Base-by-base conservation (phyloP, 164 flowering plant species). In the Vitis rotundifolia region DNA sequence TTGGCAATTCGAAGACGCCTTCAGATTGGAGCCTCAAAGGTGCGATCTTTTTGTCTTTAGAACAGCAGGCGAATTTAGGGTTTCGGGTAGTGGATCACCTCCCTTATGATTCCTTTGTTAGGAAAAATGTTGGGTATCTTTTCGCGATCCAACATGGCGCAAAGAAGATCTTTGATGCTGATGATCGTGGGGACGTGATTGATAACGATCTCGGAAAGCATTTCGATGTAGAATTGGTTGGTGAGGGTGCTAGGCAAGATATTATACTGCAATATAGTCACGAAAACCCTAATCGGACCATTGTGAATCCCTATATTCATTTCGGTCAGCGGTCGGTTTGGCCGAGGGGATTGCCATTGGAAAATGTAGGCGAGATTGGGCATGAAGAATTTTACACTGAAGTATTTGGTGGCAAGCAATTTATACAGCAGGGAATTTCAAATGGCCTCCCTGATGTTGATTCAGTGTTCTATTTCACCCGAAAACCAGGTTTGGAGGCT, bases 71-170 rank as follows among this genome's bases (percentile, higher is more conserved):
- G 4, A 82, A 71, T 37, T 78, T 96, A 68, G 92, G 93, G 44
- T 96, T 86, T 75, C 85, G 97, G 11, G 84, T 93, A 53, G 68
- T 86, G 50, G 94, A 89, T 75, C 85, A 80, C 63, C 77, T 96
- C 48, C 99, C 99, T 47, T 93, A 87, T 64, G 88, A 89, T 86
- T 96, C 99, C 3, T 88, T 79, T 73, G 84, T 96, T 67, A 84
- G 99, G 76, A 96, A 96, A 73, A 83, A 65, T 59, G 89, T 89
- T 63, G 99, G 99, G 26, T 96, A 93, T 70, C 82, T 96, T 71
- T 96, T 87, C 69, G 99, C 99, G 8, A 91, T 96, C 61, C 99
- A 96, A 62, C 98, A 96, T 59, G 99, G 99, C 13, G 99, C 98
- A 1, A 88, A 88, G 76, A 93, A 84, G 82, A 90, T 96, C 73